phyloP scores from a whole-genome alignment of 352 stramenopile species.

The Globisporangium perplexum region DNA sequence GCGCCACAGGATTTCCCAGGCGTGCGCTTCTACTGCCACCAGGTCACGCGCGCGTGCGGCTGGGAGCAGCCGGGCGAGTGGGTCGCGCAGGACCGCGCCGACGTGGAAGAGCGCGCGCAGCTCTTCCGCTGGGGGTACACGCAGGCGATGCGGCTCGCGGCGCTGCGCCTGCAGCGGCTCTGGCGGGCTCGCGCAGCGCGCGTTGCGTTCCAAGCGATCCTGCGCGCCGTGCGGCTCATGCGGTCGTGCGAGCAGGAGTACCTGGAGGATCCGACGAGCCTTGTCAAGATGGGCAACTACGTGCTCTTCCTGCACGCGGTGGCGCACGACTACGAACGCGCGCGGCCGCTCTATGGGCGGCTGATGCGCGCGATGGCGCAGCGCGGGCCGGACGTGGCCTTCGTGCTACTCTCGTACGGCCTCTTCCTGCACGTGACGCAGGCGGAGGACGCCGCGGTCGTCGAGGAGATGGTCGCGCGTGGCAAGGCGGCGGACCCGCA shows the following conservation, averaged over 20 bases:
- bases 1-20: slow-evolving; percentile 31
- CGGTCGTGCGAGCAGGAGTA: slow-evolving; percentile 66
- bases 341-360: slow-evolving; percentile 54
- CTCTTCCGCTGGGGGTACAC: slow-evolving; percentile 67
- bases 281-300: slow-evolving; percentile 81
- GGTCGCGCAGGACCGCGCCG: slow-evolving; percentile 30
- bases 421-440: slow-evolving; percentile 70
- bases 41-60: slow-evolving; percentile 51
- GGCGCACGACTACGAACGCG: slow-evolving; percentile 72
- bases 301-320: slow-evolving; percentile 76
- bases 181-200: slow-evolving; percentile 53
- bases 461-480: slow-evolving; percentile 63
- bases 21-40: slow-evolving; percentile 71
- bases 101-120: slow-evolving; percentile 45
- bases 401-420: slow-evolving; percentile 75
- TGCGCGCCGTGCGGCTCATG: slow-evolving; percentile 66
- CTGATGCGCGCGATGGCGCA: slow-evolving; percentile 75
- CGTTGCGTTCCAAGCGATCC: slow-evolving; percentile 49
- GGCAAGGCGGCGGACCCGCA: slow-evolving; percentile 49
- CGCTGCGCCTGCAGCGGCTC: slow-evolving; percentile 38
- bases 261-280: slow-evolving; percentile 62
- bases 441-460: slow-evolving; percentile 56
- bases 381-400: slow-evolving; percentile 66
- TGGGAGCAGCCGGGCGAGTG: slow-evolving; percentile 68
- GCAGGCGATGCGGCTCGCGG: slow-evolving; percentile 38